These are phyloP conservation scores for Boletus edulis DNA, from an alignment of 768 basidiomycete genomes.

Conservation along the genomic window DNA sequence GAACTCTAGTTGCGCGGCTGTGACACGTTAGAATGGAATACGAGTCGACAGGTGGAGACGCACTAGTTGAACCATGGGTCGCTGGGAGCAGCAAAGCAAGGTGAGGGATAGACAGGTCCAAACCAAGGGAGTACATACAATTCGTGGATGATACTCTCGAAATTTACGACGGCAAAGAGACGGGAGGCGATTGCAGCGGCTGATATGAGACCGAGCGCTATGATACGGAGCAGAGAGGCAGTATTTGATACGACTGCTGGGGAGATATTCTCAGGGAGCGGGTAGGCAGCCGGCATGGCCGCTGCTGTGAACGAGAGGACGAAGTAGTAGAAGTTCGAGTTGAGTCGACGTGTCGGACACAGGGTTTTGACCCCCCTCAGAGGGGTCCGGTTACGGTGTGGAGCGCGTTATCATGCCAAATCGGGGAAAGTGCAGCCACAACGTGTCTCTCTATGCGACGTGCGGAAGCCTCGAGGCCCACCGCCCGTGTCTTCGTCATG, in stretches of 20 bases:
- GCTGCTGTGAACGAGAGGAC: slow-evolving; percentile 12
- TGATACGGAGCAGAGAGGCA: slow-evolving; percentile 85
- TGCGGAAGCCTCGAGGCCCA: slow-evolving; percentile 33
- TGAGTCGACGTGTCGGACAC: slow-evolving; percentile 20
- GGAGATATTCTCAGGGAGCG: slow-evolving; percentile 68
- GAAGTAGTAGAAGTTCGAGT: neutral
- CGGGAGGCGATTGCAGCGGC: slow-evolving; percentile 94
- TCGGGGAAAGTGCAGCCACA: neutral
- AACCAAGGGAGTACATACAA: slow-evolving; percentile 59
- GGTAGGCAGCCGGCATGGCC: slow-evolving; percentile 74
- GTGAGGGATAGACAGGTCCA: neutral
- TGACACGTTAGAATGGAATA: neutral
- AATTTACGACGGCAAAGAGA: slow-evolving; percentile 95
- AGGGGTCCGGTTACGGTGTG: too few species aligned
- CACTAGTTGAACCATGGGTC: slow-evolving; percentile 99
- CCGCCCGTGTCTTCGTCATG: slow-evolving; percentile 26
- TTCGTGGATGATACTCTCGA: slow-evolving; percentile 99
- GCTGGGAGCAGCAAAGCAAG: slow-evolving; percentile 38
- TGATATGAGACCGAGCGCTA: slow-evolving; percentile 88
- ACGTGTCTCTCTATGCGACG: slow-evolving; percentile 7
- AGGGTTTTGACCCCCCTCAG: neutral
- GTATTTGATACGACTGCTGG: slow-evolving; percentile 78
- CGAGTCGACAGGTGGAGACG: slow-evolving; percentile 32
- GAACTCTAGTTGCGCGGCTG: slow-evolving; percentile 89
- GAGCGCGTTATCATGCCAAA: slow-evolving; percentile 1